Conservation (phyloP, 73 alveolate genomes). For the Symbiodinium natans region DNA sequence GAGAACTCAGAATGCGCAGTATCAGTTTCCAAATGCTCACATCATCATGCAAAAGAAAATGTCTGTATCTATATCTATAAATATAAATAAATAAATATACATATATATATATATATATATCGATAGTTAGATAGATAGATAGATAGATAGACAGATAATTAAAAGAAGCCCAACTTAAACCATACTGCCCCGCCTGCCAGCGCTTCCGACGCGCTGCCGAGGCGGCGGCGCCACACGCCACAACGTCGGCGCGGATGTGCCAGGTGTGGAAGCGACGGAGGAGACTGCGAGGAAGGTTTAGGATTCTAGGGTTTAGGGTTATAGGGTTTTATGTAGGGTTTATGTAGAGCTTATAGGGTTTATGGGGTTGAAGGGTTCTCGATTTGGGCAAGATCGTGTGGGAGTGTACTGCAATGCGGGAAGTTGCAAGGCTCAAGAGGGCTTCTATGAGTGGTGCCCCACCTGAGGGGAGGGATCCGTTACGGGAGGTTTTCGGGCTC, state of each 20-base stretch:
- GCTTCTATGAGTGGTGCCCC: no score
- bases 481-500: no score
- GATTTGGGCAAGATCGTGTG: no score
- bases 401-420: no score
- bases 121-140: not conserved
- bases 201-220: not conserved
- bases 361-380: no score
- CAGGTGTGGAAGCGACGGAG: not conserved
- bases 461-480: no score
- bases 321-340: not conserved
- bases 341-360: not conserved
- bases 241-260: constrained; percentile 6
- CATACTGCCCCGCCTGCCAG: not conserved
- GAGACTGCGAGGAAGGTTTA: not conserved
- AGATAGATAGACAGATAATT: no score
- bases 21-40: not conserved
- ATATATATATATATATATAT: no score
- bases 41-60: not conserved
- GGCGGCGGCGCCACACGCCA: constrained; percentile 18
- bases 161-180: not conserved
- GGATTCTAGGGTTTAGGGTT: not conserved
- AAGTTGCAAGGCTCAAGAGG: no score
- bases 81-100: not conserved
- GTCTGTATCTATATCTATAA: no score
- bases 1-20: no score